A percentile compares a stretch with the other conserved stretches of the same genome.
phyloP scores from a whole-genome alignment of 345 rosid species.

The Corymbia maculata region DNA sequence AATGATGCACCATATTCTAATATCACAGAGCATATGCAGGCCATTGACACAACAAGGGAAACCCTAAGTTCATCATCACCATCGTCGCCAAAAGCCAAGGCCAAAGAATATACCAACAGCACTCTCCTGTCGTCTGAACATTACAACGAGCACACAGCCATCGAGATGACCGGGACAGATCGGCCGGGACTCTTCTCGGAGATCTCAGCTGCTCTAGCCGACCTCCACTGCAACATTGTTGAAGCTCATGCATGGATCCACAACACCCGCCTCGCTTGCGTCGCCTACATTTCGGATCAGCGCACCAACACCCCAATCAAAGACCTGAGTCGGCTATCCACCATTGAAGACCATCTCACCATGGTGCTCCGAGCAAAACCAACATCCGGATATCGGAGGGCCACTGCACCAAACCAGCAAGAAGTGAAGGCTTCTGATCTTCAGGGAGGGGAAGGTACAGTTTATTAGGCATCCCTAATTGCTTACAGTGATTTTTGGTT shows the following conservation, averaged over 20 bases:
- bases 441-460: conserved; percentile 27
- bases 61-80: conserved; percentile 2
- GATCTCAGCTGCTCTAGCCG: conserved; percentile 51
- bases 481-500: not conserved
- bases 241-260: conserved; percentile 88
- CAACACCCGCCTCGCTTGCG: conserved; percentile 56
- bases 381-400: conserved; percentile 7
- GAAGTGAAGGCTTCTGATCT: conserved; percentile 28
- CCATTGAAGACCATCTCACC: conserved; percentile 51
- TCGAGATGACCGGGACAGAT: conserved; percentile 60
- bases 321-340: conserved; percentile 48
- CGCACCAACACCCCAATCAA: conserved; percentile 34
- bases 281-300: conserved; percentile 52
- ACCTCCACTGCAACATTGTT: conserved; percentile 51
- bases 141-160: conserved; percentile 39
- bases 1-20: not conserved
- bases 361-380: conserved; percentile 40
- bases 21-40: conserved; percentile 12
- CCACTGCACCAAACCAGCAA: conserved; percentile 12
- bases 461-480: not conserved
- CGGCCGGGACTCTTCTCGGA: conserved; percentile 78
- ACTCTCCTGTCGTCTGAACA: not conserved
- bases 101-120: conserved; percentile 3
- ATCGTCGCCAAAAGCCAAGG: not conserved
- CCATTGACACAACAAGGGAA: conserved; percentile 46